Evolutionary conservation across 1,139 yeast genomes (phyloP).

Genomic region (Pneumocystis wakefieldiae): DNA sequence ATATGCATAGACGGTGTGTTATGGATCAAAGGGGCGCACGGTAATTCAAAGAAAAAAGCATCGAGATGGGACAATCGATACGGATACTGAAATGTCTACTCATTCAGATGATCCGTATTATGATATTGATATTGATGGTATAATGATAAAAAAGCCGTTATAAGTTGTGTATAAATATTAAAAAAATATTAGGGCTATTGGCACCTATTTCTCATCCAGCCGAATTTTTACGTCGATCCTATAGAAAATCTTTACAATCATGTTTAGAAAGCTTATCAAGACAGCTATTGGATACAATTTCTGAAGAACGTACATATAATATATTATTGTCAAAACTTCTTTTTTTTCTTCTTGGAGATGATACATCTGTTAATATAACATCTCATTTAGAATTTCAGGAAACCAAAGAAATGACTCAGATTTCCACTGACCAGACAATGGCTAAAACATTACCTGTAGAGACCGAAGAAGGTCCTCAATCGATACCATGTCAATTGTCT

Average conservation of each 20-base stretch:
- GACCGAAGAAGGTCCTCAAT: not conserved
- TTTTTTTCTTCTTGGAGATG: constrained; percentile 10
- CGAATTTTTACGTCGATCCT: constrained; percentile 5
- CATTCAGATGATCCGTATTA: constrained; percentile 9
- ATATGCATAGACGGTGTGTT: not conserved
- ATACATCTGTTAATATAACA: constrained; percentile 4
- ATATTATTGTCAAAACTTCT: constrained; percentile 6
- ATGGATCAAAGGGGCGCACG: not conserved
- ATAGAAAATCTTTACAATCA: constrained; percentile 5
- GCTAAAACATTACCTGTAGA: not conserved
- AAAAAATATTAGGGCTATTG: not conserved
- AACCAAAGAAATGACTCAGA: not conserved
- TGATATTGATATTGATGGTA: constrained; percentile 5
- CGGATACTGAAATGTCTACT: not conserved
- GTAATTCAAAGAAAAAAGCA: not conserved
- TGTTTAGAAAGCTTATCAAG: constrained; percentile 6
- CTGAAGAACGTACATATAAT: constrained; percentile 8
- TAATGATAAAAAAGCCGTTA: not conserved
- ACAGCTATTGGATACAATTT: constrained; percentile 7
- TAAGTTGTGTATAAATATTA: not conserved
- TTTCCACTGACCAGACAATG: not conserved
- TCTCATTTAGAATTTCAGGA: not conserved
- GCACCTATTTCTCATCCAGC: constrained; percentile 9
- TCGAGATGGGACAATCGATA: not conserved
- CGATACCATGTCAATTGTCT: not conserved